phyloP scores from a whole-genome alignment of 345 rosid species.

The Camelina neglecta region DNA sequence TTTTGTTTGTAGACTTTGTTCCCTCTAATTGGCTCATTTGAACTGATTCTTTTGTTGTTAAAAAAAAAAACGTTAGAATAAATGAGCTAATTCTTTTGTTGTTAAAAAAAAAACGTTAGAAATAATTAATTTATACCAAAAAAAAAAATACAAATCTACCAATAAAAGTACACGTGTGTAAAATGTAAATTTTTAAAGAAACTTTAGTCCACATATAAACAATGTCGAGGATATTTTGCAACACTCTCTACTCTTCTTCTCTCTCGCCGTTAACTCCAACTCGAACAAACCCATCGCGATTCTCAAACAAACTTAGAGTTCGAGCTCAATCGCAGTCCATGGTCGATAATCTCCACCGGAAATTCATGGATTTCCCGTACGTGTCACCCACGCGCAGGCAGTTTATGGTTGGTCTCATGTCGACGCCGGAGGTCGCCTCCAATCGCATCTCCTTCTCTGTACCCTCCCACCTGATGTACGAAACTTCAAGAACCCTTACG shows the following conservation, averaged over 20 bases:
- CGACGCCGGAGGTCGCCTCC: constrained; percentile 69
- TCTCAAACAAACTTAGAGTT: constrained; percentile 18
- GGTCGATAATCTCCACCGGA: constrained; percentile 48
- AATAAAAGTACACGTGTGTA: too few relatives aligned
- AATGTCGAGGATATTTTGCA: constrained; percentile 54
- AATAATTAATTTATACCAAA: too few relatives aligned
- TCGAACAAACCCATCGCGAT: constrained; percentile 23
- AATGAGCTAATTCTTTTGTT: too few relatives aligned
- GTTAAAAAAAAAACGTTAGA: too few relatives aligned
- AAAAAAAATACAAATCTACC: too few relatives aligned
- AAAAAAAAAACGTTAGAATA: too few relatives aligned
- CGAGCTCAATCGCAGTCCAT: constrained; percentile 41
- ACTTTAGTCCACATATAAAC: constrained; percentile 31
- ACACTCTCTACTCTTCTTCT: constrained; percentile 37
- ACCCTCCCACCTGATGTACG: constrained; percentile 67
- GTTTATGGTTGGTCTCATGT: constrained; percentile 68
- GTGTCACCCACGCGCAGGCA: constrained; percentile 56
- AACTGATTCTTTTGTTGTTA: too few relatives aligned
- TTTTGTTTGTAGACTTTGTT: too few relatives aligned
- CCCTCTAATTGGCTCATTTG: too few relatives aligned
- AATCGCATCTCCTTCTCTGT: constrained; percentile 61
- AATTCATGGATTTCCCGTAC: constrained; percentile 68
- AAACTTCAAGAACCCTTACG: constrained; percentile 56
- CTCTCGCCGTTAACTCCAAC: constrained; percentile 16
- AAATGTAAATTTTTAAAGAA: too few relatives aligned